These are phyloP conservation scores for Cordyceps javanica DNA, from an alignment of 2,329 filamentous ascomycete genomes.

Conservation along the genomic window DNA sequence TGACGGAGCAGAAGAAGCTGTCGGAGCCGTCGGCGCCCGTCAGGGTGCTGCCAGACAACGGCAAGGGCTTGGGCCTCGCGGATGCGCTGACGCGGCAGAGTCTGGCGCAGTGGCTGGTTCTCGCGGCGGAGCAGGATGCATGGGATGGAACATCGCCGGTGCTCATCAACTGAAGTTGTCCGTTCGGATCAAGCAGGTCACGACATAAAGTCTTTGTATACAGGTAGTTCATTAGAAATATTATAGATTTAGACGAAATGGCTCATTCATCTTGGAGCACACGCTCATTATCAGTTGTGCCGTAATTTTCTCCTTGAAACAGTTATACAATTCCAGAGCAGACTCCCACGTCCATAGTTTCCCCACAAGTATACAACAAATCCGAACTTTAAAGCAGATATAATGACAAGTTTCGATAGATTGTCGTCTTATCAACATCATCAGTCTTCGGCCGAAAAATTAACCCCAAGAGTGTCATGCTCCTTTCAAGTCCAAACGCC, in stretches of 20 bases:
- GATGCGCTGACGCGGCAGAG: constrained; percentile 30
- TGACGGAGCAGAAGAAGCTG: constrained; percentile 26
- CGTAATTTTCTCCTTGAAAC: neutral
- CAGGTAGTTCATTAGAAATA: neutral
- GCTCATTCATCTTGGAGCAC: neutral
- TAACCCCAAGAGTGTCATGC: too few species aligned
- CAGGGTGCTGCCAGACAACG: constrained; percentile 35
- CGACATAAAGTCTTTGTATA: neutral
- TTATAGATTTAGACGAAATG: neutral
- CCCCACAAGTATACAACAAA: too few species aligned
- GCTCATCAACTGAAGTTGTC: constrained; percentile 32
- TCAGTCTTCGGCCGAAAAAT: neutral
- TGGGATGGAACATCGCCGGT: constrained; percentile 41
- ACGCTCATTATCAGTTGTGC: neutral
- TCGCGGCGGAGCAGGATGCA: constrained; percentile 32
- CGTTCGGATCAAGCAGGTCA: neutral
- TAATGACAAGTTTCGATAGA: too few species aligned
- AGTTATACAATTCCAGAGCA: neutral
- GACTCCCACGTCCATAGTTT: too few species aligned
- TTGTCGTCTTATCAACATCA: neutral
- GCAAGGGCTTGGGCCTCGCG: constrained; percentile 35
- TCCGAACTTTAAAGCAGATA: too few species aligned
- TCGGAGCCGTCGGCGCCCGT: constrained; percentile 23
- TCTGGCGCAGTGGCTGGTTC: constrained; percentile 40
- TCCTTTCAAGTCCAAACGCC: neutral